Evolutionary conservation across 352 stramenopile species (phyloP).

Genomic region (Phytopythium mirpurense): DNA sequence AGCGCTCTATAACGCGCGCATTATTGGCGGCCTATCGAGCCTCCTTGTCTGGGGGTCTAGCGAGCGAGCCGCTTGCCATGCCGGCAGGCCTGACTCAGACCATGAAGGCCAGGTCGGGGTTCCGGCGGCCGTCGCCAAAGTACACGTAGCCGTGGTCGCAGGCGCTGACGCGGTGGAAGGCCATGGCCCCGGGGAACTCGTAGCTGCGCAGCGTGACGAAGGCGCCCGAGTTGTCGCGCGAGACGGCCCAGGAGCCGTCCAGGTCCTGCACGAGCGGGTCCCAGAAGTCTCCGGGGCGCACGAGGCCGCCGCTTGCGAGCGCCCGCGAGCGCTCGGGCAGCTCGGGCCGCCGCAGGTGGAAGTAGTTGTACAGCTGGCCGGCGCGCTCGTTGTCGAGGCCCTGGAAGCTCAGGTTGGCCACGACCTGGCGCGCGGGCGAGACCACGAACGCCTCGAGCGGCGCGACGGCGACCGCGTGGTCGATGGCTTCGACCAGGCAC

Average conservation of each 20-base stretch:
- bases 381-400: conserved; percentile 62
- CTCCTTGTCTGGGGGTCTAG: too few relatives aligned
- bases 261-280: conserved; percentile 65
- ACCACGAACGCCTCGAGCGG: conserved; percentile 66
- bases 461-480: conserved; percentile 48
- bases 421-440: conserved; percentile 60
- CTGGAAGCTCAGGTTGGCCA: conserved; percentile 62
- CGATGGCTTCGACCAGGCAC: conserved; percentile 62
- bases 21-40: too few relatives aligned
- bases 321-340: conserved; percentile 50
- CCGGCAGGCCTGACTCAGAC: conserved; percentile 20
- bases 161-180: conserved; percentile 59
- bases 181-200: conserved; percentile 53
- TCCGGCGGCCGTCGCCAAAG: conserved; percentile 75
- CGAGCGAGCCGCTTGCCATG: too few relatives aligned
- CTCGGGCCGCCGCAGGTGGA: conserved; percentile 67
- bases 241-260: conserved; percentile 53
- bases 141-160: conserved; percentile 57
- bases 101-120: conserved; percentile 72
- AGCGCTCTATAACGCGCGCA: too few relatives aligned
- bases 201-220: conserved; percentile 64
- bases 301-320: conserved; percentile 44
- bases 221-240: conserved; percentile 57
- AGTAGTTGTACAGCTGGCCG: conserved; percentile 66
- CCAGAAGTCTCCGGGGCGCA: conserved; percentile 64